These are phyloP conservation scores for Plantago lanceolata DNA, from an alignment of 305 asterid species.

Conservation along the genomic window DNA sequence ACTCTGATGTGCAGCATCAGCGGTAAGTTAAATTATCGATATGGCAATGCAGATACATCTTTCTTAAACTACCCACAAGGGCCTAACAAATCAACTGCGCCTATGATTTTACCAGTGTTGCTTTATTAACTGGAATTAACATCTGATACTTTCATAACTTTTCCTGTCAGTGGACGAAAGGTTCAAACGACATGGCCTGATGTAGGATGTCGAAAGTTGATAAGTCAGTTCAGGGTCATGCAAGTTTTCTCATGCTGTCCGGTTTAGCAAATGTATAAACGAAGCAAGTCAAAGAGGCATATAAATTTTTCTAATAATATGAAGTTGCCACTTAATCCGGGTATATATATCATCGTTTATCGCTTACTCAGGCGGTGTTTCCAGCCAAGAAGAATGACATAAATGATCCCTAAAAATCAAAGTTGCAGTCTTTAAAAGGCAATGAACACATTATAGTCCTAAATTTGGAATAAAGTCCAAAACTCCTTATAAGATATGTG, in stretches of 20 bases:
- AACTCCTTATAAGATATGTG: constrained; percentile 15
- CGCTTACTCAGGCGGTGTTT: constrained; percentile 1
- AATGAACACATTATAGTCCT: constrained; percentile 22
- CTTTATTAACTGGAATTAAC: not conserved
- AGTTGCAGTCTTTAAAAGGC: constrained; percentile 25
- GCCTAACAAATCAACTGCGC: no score
- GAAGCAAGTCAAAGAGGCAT: not conserved
- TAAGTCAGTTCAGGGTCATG: no score
- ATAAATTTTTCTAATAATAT: no score
- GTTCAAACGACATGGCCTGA: not conserved
- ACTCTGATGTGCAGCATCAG: no score
- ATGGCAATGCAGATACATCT: no score
- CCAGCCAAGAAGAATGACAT: constrained; percentile 12
- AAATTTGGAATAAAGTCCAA: constrained; percentile 30
- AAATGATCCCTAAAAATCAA: constrained; percentile 16
- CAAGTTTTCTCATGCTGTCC: no score
- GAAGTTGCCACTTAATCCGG: not conserved
- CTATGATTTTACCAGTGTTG: not conserved
- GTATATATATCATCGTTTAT: not conserved
- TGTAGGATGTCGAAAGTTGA: not conserved
- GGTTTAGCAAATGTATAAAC: not conserved
- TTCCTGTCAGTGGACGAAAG: not conserved
- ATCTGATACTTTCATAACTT: not conserved
- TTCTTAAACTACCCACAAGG: no score
- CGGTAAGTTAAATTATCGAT: no score